phyloP scores from a whole-genome alignment of 2,329 filamentous ascomycete species.

The Aspergillus carbonarius region DNA sequence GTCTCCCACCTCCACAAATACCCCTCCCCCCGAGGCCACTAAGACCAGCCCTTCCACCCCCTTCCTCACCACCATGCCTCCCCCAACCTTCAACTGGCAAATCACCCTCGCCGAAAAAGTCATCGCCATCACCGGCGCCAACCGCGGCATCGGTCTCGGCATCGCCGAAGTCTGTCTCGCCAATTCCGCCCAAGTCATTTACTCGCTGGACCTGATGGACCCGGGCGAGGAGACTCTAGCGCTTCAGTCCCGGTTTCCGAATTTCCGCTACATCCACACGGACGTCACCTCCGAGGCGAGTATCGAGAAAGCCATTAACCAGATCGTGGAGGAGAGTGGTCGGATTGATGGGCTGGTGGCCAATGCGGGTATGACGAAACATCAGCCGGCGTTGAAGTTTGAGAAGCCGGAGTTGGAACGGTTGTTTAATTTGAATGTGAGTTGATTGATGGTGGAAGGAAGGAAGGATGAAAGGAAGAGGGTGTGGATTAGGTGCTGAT shows the following conservation, averaged over 20 bases:
- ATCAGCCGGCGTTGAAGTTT: slow-evolving; percentile 49
- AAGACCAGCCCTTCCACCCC: not conserved
- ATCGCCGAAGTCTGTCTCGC: slow-evolving; percentile 49
- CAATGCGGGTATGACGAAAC: slow-evolving; percentile 48
- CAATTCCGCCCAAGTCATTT: slow-evolving; percentile 43
- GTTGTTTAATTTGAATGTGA: slow-evolving; percentile 47
- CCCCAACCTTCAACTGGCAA: slow-evolving; percentile 47
- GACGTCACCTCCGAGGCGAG: slow-evolving; percentile 47
- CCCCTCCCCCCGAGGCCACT: not conserved
- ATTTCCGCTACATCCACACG: slow-evolving; percentile 47
- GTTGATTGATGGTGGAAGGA: too few relatives aligned
- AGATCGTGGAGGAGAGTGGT: slow-evolving; percentile 38
- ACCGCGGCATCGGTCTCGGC: slow-evolving; percentile 47
- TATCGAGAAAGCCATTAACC: slow-evolving; percentile 43
- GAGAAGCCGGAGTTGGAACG: slow-evolving; percentile 40
- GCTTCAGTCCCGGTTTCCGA: slow-evolving; percentile 42
- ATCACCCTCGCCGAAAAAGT: slow-evolving; percentile 45
- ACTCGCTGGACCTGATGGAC: slow-evolving; percentile 41
- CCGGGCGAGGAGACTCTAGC: slow-evolving; percentile 34
- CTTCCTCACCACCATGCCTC: slow-evolving; percentile 42
- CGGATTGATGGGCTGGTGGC: slow-evolving; percentile 46
- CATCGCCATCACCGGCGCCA: slow-evolving; percentile 32
- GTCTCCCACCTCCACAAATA: not conserved
- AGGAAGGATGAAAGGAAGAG: too few relatives aligned
- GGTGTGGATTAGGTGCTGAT: too few relatives aligned